Evolutionary conservation across 345 rosid species (phyloP), one percentile per base, ranked within the genome.

Genomic region (Eucalyptus rudis): DNA sequence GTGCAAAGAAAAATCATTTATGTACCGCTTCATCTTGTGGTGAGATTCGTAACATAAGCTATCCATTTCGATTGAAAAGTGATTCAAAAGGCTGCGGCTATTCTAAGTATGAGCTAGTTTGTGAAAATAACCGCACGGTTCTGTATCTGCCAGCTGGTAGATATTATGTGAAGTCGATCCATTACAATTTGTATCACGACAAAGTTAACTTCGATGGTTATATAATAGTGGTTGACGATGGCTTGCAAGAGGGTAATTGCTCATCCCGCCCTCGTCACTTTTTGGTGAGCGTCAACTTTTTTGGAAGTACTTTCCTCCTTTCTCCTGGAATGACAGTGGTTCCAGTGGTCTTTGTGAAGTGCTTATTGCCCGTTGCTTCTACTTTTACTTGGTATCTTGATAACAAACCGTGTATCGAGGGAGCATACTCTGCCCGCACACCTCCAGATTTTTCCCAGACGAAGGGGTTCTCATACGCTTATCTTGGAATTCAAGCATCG

Each of bases 401-500:
- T 4, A 66, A 12, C 20, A 1, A 7, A 66, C 22, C 40, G 5
- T 66, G 76, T 4, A 15, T n/a, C 20, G 20, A 66, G 76, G 36
- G 36, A 14, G 76, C 76, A 66, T n/a, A 66, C 40, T 15, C 24
- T n/a, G 36, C 19, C 1, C 36, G 71, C 71, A 14, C 2, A 20
- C 71, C 71, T n/a, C 71, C 3, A 7, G 7, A 14, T 64, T 2
- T 64, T 64, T 0, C 71, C 71, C 71, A n/a, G 0, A 14, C 16
- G 71, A 64, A 64, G 5, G 71, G 1, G 3, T 66, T 31, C 79
- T 66, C 79, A 4, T 31, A 31, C 3, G 79, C 79, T 7, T 0
- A 1, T 31, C 3, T 7, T 66, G 40, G 0, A 2, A 0, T 0
- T 49, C 0, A 4, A 0, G 71, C 71, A 29, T 29, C n/a, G 64